Evolutionary conservation across 2,329 filamentous ascomycete species (phyloP), one percentile per base, ranked within the genome.

Genomic region (Penicillium sp.): DNA sequence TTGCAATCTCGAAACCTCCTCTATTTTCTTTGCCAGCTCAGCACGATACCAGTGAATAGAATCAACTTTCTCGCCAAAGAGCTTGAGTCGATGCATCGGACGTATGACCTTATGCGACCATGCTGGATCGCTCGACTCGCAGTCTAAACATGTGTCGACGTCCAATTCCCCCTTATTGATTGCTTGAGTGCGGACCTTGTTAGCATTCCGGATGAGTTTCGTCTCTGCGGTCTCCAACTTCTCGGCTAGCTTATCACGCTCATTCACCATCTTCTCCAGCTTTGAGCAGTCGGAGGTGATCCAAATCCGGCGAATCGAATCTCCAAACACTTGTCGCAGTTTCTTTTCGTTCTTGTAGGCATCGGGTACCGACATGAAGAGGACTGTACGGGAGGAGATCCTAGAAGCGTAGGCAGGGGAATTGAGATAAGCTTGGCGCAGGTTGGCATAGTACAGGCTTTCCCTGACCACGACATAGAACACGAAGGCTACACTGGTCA

Each of bases 361-460:
- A 8, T 83, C 77, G 0, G 92, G 92, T 0, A 96, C 88, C 0
- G 87, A 88, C 39, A 90, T 87, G 70, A 95, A 89, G 7, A 99
- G 80, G 0, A 97, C 86, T 1, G 91, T 95, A 41, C 89, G 81
- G 0, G 91, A 91, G 1, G 92, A 96, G 29, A 96, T 84, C 41
- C 91, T 86, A 60, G 87, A 85, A 39, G 88, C 80, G 67, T 93
- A 93, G 34, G 87, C 78, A 11, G 90, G 89, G 3, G 89, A 91
- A 42, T 95, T 81, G 41, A 95, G 82, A 71, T 92, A 95, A 0
- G 91, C 91, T 72, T 96, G 91, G 50, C 91, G 87, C 19, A 96
- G 73, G 61, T 93, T 95, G 70, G 95, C 85, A 70, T 89, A 95
- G 77, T 86, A 95, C 60, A 97, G 86, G 63, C 85, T 86, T 69